These are phyloP conservation scores for Hypoxylon sp. DNA, from an alignment of 2,329 filamentous ascomycete species.

Conservation along the genomic window DNA sequence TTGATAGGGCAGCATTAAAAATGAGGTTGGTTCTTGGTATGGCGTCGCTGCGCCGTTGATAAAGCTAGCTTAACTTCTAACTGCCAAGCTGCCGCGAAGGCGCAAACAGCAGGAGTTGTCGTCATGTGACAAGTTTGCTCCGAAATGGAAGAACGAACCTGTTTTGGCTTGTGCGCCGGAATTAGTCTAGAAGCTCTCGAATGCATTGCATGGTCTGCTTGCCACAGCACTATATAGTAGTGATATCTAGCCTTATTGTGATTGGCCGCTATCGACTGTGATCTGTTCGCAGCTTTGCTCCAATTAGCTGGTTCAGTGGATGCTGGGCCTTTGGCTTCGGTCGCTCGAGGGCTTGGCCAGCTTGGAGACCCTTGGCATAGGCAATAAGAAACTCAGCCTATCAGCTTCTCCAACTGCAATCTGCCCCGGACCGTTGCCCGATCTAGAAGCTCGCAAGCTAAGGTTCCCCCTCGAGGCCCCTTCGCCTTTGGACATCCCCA, in stretches of 20 bases:
- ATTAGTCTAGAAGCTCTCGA: conserved; percentile 44
- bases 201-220: conserved; percentile 10
- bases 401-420: conserved; percentile 23
- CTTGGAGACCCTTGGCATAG: conserved; percentile 33
- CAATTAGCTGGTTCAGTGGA: conserved; percentile 22
- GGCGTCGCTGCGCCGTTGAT: background rate
- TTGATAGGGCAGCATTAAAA: background rate
- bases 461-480: background rate
- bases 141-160: conserved; percentile 4
- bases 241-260: conserved; percentile 33
- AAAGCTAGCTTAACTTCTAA: conserved; percentile 5
- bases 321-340: conserved; percentile 21
- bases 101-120: background rate
- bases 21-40: conserved; percentile 4
- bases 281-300: conserved; percentile 25
- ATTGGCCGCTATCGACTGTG: conserved; percentile 36
- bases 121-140: conserved; percentile 26
- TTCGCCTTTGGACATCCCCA: conserved; percentile 23
- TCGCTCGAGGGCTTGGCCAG: conserved; percentile 24
- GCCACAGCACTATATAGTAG: conserved; percentile 13
- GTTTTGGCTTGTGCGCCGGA: conserved; percentile 36
- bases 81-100: conserved; percentile 4
- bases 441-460: conserved; percentile 33
- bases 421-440: conserved; percentile 32
- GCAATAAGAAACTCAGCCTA: conserved; percentile 32